Evolutionary conservation across 1,284 basidiomycete species (phyloP).

Genomic region (Leccinum fuscescens): DNA sequence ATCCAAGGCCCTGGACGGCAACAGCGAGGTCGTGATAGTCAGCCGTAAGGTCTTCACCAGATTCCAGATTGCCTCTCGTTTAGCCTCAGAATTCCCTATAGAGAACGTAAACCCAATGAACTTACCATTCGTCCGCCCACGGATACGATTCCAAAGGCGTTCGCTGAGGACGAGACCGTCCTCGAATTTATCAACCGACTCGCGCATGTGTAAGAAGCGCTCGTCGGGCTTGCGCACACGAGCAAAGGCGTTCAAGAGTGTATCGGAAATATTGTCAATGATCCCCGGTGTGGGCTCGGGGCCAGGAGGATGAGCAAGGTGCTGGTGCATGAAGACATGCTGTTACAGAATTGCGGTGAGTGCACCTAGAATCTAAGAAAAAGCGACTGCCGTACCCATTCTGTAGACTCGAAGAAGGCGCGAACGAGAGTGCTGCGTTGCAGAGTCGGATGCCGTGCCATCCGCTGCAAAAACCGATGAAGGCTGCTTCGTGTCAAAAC

Average conservation of each 20-base stretch:
- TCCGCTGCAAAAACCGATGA: constrained; percentile 88
- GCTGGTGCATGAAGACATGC: constrained; percentile 96
- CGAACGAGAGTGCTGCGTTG: constrained; percentile 87
- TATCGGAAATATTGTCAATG: constrained; percentile 93
- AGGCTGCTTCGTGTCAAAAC: constrained; percentile 53
- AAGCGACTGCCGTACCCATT: constrained; percentile 73
- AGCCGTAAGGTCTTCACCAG: constrained; percentile 85
- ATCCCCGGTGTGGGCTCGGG: constrained; percentile 79
- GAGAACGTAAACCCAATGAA: constrained; percentile 23
- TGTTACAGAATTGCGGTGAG: constrained; percentile 34
- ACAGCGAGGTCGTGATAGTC: constrained; percentile 98
- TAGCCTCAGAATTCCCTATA: constrained; percentile 63
- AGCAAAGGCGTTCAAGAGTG: constrained; percentile 91
- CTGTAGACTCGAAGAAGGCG: constrained; percentile 92
- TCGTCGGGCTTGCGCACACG: constrained; percentile 96
- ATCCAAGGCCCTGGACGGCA: constrained; percentile 93
- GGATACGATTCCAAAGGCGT: constrained; percentile 72
- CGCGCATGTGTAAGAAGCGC: constrained; percentile 88
- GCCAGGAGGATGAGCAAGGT: constrained; percentile 83
- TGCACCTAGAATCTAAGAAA: not conserved
- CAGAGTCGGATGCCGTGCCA: constrained; percentile 92
- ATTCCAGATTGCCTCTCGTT: constrained; percentile 77
- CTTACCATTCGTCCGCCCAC: constrained; percentile 85
- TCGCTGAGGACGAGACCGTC: constrained; percentile 84
- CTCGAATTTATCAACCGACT: constrained; percentile 92